Percentiles rank a stretch among this genome's conserved stretches.
These are phyloP conservation scores for Cladosporium sp. DNA, from an alignment of 2,329 filamentous ascomycete species.

Conservation along the genomic window DNA sequence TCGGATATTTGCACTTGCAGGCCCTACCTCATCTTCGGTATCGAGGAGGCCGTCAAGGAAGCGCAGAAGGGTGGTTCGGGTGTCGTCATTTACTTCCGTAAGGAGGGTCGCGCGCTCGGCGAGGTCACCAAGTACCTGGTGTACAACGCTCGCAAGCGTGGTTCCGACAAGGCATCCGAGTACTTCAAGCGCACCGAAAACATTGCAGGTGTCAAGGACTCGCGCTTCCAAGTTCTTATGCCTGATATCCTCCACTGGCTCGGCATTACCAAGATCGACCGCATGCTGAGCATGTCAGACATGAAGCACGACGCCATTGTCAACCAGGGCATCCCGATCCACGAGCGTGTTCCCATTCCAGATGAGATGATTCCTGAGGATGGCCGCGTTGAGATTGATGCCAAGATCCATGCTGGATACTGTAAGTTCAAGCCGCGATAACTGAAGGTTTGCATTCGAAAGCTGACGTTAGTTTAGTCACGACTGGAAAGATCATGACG, in stretches of 20 bases:
- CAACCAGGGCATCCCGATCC: conserved; percentile 80
- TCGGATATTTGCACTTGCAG: conserved; percentile 97
- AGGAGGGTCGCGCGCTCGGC: conserved; percentile 90
- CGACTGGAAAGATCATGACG: conserved; percentile 85
- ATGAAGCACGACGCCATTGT: conserved; percentile 93
- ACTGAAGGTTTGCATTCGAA: neutral
- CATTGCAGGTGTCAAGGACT: conserved; percentile 92
- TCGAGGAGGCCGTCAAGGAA: conserved; percentile 96
- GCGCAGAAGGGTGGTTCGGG: conserved; percentile 91
- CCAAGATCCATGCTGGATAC: conserved; percentile 90
- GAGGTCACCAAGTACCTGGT: conserved; percentile 91
- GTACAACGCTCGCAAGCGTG: conserved; percentile 79
- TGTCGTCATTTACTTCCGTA: conserved; percentile 97
- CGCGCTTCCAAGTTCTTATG: conserved; percentile 98
- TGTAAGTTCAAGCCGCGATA: conserved; percentile 54
- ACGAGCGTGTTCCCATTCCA: conserved; percentile 87
- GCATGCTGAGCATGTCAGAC: conserved; percentile 98
- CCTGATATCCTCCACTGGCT: conserved; percentile 92
- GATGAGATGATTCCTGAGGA: conserved; percentile 93
- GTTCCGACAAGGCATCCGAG: conserved; percentile 76
- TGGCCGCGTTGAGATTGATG: conserved; percentile 96
- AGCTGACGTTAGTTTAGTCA: conserved; percentile 54
- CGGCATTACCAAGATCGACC: conserved; percentile 96
- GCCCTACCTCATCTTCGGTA: conserved; percentile 94
- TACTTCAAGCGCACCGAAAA: conserved; percentile 99